phyloP scores from a whole-genome alignment of 2,329 filamentous ascomycete species.

The Lecanicillium sp. region DNA sequence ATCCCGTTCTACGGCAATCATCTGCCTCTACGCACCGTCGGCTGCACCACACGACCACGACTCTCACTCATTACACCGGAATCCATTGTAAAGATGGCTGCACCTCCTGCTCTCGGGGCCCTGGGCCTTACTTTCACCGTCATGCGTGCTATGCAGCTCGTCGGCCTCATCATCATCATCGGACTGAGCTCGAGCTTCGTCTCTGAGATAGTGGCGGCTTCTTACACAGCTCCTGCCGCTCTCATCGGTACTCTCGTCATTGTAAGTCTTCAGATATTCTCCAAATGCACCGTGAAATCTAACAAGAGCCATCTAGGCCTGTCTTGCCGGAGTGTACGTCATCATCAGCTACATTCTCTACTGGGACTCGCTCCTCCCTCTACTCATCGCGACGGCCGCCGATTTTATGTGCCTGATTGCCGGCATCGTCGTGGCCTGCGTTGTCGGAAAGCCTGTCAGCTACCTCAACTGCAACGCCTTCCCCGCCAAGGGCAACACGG shows the following conservation, averaged over 20 bases:
- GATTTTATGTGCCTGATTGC: slow-evolving; percentile 70
- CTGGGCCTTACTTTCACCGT: slow-evolving; percentile 73
- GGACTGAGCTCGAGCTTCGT: slow-evolving; percentile 81
- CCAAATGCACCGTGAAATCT: no score
- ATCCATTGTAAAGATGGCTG: slow-evolving; percentile 34
- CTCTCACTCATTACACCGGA: slow-evolving; percentile 37
- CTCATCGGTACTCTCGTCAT: slow-evolving; percentile 74
- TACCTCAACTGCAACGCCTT: slow-evolving; percentile 64
- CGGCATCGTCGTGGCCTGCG: slow-evolving; percentile 68
- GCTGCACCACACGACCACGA: slow-evolving; percentile 31
- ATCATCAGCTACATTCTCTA: slow-evolving; percentile 77
- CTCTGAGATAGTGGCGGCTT: slow-evolving; percentile 61
- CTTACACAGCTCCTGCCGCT: slow-evolving; percentile 61
- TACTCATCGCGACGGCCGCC: slow-evolving; percentile 59
- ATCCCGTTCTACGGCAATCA: slow-evolving; percentile 37
- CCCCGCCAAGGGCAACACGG: slow-evolving; percentile 33
- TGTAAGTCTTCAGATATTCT: no score
- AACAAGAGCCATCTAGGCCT: slow-evolving; percentile 49
- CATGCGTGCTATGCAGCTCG: slow-evolving; percentile 63
- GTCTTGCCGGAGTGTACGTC: slow-evolving; percentile 72
- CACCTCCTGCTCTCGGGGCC: slow-evolving; percentile 56
- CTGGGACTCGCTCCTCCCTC: slow-evolving; percentile 67
- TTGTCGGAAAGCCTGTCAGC: slow-evolving; percentile 74
- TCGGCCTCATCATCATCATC: slow-evolving; percentile 69
- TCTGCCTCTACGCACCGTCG: slow-evolving; percentile 36